Evolutionary conservation across 331 rosid genomes (phyloP), one percentile per base, ranked within the genome.

Genomic region (Quercus lobata): DNA sequence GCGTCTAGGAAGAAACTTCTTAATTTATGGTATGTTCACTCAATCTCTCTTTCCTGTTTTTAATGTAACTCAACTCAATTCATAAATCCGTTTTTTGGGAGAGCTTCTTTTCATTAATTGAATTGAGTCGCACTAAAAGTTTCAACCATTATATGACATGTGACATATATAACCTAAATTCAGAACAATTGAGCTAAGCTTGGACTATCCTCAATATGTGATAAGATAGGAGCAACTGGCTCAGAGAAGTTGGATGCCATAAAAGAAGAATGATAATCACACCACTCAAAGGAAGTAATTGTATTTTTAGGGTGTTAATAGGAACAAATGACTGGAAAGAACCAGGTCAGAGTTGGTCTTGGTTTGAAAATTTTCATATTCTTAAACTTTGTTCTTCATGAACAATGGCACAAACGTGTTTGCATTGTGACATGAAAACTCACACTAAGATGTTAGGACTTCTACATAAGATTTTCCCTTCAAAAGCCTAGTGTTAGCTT

Each of bases 1-100:
- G 87, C 96, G 90, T 66, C 93, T 93, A 9, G 99, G 99, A 71
- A 90, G 84, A 86, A 90, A 90, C 82, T 91, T 88, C 75, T 79
- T 95, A 81, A 88, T 93, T 22, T 90, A 90, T 82, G 98, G 99
- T 93, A 77, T 57, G 81, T 83, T 75, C 57, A 44, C 74, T 34
- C 70, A 35, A 62, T 57, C 65, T 73, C 17, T 57, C 41, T 53
- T 68, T 79, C 63, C 54, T 53, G 70, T 71, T 68, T 19, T 24
- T 68, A 18, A 19, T 68, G 12, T 7, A 19, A 16, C 72, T 63
- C 11, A 29, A 63, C 7, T 29, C 22, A 29, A 30, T 35, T 30
- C 21, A 68, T 19, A 34, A 19, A 16, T 68, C 19, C 19, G 1
- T 49, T 12, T 49, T 49, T 49, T 49, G 55, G 55, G 55, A 49